Base-by-base conservation (phyloP, 805 yeast genomes). In the Saccharomycopsis fibuligera region DNA sequence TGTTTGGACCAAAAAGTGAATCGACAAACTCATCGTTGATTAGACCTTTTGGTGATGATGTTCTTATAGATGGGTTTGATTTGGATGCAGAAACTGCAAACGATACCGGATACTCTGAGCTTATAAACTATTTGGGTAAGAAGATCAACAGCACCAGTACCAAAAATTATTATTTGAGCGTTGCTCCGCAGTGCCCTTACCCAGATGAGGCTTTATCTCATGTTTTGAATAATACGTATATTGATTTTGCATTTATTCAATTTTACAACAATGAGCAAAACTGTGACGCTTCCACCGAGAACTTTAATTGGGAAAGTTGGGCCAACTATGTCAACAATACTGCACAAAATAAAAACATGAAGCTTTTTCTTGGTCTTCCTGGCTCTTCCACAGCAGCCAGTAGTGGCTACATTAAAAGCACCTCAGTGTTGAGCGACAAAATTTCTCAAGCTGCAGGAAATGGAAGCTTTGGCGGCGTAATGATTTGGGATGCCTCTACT, bases 121-220 rank as follows among this genome's bases (percentile, higher is more conserved):
- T 83, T 46, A 84, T 42, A 4, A 45, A 74, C 69, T 58, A 88
- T 74, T 41, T 69, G 60, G 55, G 95, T 82, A 49, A 70, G 48
- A 63, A 68, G 37, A 30, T 48, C 27, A 78, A 70, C 9, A 66
- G 70, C 36, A 68, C 79, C 30, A 70, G 83, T 40, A n/a, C n/a
- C n/a, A 85, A 81, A 65, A 58, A 66, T 30, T 86, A 82, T 68
- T 86, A 82, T 62, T 68, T 88, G 41, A 80, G 93, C 47, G 95
- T 96, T 56, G 91, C 96, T 55, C 96, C 96, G 19, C 96, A 88
- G 69, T 89, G 96, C 69, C 83, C 79, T 24, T 83, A 81, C 63
- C 96, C 96, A 19, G 96, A 89, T 68, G 82, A 78, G 44, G 74
- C 66, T 38, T 70, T 81, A 23, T 85, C 85, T 65, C 72, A 78